Percentiles rank a stretch among this genome's conserved stretches.
phyloP scores from a whole-genome alignment of 305 asterid genomes.

The Fraxinus floribunda region DNA sequence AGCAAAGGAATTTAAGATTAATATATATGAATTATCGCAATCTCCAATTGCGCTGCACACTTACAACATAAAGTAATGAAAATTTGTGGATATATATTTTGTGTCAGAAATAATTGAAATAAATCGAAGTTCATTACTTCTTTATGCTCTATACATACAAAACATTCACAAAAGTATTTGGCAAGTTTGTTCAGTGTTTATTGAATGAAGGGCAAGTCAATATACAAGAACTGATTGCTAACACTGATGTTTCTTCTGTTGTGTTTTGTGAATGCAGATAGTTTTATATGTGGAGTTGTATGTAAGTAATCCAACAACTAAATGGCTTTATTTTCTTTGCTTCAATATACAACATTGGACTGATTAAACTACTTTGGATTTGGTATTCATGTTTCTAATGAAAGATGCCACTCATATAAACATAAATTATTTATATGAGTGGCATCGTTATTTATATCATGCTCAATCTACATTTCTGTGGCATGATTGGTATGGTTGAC shows the following conservation, averaged over 20 bases:
- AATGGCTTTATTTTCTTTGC: neutral
- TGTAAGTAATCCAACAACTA: constrained; percentile 52
- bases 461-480: neutral
- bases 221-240: constrained; percentile 2
- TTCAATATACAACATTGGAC: neutral
- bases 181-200: neutral
- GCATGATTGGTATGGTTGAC: neutral
- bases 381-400: neutral
- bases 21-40: neutral
- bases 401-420: neutral
- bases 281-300: constrained; percentile 79
- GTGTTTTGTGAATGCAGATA: constrained; percentile 56
- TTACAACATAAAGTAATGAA: neutral
- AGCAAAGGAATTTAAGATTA: neutral
- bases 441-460: neutral
- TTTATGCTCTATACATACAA: neutral
- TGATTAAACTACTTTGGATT: neutral
- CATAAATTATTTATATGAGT: neutral
- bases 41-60: neutral
- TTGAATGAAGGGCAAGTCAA: neutral
- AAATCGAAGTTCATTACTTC: neutral
- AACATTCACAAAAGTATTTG: neutral
- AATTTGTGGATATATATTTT: neutral
- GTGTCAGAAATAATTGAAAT: neutral
- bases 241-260: constrained; percentile 20